A percentile compares a stretch with the other conserved stretches of the same genome.
Evolutionary conservation across 768 basidiomycete species (phyloP).

Genomic region (Mycena indigotica): DNA sequence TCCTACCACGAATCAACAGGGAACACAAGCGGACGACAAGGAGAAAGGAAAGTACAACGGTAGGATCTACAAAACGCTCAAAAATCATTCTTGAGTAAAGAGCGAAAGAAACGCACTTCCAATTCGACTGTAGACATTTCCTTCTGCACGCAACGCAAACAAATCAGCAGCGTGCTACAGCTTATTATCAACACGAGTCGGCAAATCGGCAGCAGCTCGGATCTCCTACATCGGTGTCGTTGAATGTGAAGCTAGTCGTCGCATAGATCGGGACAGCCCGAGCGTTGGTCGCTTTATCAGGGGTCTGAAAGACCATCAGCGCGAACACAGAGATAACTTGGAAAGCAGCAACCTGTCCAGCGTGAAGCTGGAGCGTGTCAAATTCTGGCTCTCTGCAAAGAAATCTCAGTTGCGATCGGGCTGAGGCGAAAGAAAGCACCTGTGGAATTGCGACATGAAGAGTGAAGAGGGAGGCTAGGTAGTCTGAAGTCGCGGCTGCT

Average conservation of each 20-base stretch:
- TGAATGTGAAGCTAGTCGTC: constrained; percentile 72
- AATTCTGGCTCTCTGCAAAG: constrained; percentile 61
- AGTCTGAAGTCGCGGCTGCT: neutral
- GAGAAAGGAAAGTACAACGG: constrained; percentile 3
- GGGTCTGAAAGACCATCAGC: too few species aligned
- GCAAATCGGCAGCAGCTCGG: neutral
- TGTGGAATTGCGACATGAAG: constrained; percentile 22
- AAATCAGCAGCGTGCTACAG: constrained; percentile 76
- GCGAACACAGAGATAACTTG: too few species aligned
- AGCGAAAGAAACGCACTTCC: constrained; percentile 55
- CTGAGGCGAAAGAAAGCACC: constrained; percentile 5
- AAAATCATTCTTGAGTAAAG: constrained; percentile 42
- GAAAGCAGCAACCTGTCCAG: too few species aligned
- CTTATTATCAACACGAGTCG: neutral
- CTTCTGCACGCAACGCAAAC: constrained; percentile 61
- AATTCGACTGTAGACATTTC: constrained; percentile 69
- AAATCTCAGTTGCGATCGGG: constrained; percentile 23
- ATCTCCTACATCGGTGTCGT: constrained; percentile 59
- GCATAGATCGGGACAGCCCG: constrained; percentile 81
- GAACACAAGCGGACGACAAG: neutral
- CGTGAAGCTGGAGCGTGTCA: constrained; percentile 81
- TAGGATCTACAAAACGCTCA: neutral
- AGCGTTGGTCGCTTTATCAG: constrained; percentile 67
- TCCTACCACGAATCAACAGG: constrained; percentile 43
- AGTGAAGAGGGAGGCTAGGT: neutral